Evolutionary conservation across 1,284 basidiomycete species (phyloP).

Genomic region (Microbotryomycetes sp.): DNA sequence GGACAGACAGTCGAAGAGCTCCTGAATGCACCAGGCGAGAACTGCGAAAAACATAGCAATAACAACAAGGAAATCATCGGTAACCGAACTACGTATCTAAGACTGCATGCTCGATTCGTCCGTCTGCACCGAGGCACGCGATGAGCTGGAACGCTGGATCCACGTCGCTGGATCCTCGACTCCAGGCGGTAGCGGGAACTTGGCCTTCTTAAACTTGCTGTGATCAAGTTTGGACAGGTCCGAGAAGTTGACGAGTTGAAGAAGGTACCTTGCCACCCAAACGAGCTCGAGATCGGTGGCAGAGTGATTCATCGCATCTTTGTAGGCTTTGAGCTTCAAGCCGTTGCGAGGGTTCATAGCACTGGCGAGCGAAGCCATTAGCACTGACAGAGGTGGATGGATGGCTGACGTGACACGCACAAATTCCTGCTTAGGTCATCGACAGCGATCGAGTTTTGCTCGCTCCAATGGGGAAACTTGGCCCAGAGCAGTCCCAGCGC

Average conservation of each 20-base stretch:
- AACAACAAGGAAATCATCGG: too few relatives aligned
- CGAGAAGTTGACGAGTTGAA: conserved; percentile 10
- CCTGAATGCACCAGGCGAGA: too few relatives aligned
- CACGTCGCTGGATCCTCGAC: conserved; percentile 12
- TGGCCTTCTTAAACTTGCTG: conserved; percentile 15
- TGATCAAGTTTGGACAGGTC: conserved; percentile 23
- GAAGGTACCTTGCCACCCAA: conserved; percentile 28
- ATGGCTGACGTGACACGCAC: conserved; percentile 2
- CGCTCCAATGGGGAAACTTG: conserved; percentile 55
- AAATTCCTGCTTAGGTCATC: conserved; percentile 21
- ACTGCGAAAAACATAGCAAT: too few relatives aligned
- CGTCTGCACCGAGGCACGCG: too few relatives aligned
- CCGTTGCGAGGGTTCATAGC: conserved; percentile 30
- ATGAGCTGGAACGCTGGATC: too few relatives aligned
- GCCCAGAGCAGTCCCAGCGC: conserved; percentile 81
- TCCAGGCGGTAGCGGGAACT: conserved; percentile 9
- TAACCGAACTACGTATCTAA: too few relatives aligned
- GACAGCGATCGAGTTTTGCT: conserved; percentile 27
- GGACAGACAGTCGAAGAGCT: too few relatives aligned
- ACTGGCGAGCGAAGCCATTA: background rate
- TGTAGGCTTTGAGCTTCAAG: conserved; percentile 32
- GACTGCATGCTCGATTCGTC: too few relatives aligned
- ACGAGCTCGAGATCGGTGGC: conserved; percentile 27
- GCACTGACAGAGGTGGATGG: background rate
- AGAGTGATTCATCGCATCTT: conserved; percentile 12